Base-by-base conservation (phyloP, 1,284 basidiomycete genomes). In the Cryptococcus hybrid region DNA sequence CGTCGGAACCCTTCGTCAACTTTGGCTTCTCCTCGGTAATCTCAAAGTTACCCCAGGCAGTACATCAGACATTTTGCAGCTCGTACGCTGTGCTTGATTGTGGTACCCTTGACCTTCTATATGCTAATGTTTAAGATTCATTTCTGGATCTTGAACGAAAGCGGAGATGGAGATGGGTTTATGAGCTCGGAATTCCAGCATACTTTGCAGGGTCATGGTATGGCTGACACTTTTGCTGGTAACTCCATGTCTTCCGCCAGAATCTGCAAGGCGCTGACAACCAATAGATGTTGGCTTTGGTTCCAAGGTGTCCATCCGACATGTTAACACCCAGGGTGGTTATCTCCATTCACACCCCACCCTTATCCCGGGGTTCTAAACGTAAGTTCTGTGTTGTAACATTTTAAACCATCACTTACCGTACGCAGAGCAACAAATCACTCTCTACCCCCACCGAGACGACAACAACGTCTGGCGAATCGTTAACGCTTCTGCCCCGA, bases 141-240 rank as follows among this genome's bases (percentile, higher is more conserved):
- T 76, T 95, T 99, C 78, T 78, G 86, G 73, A 84, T 99, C 62
- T 82, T 99, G 38, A 84, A 86, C 70, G 88, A 87, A 75, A 89
- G 90, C 2, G 96, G 96, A 38, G 93, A 97, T 58, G 96, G 96
- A 1, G 96, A 99, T 75, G 92, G 92, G 0, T 99, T 99, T 79
- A 99, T 99, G 96, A 94, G 89, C 80, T 91, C 92, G 11, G 92
- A 93, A 69, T 99, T 99, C 80, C 94, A 97, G 78, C 94, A 98
- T 73, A 97, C 94, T 0, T 82, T 99, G 7, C 82, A 87, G n/a
- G 93, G 93, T 7, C 87, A 88, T 57, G 84, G 86, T 13, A 97
- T 98, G 94, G 81, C 82, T 7, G 92, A 99, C 76, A 99, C 95
- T 0, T 95, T 81, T 75, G 90, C 92, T 18, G 88, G 88, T 89